These are phyloP conservation scores for Sclerotinia nivalis DNA, from an alignment of 2,329 filamentous ascomycete genomes.

Conservation along the genomic window DNA sequence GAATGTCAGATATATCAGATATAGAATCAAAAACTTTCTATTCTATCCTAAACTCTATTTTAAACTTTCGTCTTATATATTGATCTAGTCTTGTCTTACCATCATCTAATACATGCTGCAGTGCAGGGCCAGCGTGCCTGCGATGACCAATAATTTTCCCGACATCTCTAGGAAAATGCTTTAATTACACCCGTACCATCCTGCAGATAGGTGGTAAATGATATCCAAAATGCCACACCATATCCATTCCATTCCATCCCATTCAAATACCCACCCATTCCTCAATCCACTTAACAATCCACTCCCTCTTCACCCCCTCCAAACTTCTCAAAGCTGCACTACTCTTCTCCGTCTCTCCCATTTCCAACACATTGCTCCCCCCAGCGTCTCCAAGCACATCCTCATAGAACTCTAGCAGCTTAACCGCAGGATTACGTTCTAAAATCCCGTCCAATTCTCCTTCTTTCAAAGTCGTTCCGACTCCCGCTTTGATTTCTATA, in stretches of 20 bases:
- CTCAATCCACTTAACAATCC: background rate
- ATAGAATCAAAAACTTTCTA: too few relatives aligned
- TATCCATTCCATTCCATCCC: too few relatives aligned
- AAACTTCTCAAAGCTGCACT: background rate
- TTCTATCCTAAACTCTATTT: too few relatives aligned
- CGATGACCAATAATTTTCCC: background rate
- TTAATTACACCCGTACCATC: background rate
- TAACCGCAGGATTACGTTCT: background rate
- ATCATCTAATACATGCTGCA: too few relatives aligned
- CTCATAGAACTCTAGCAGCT: conserved; percentile 3
- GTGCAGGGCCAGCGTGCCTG: too few relatives aligned
- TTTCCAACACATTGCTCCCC: background rate
- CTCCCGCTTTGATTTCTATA: background rate
- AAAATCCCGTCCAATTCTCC: background rate
- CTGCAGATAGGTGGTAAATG: too few relatives aligned
- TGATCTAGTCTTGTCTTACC: too few relatives aligned
- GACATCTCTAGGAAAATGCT: background rate
- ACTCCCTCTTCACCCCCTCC: background rate
- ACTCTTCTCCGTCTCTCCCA: background rate
- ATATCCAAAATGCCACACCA: too few relatives aligned
- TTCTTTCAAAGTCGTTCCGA: background rate
- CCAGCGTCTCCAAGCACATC: background rate
- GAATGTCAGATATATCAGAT: too few relatives aligned
- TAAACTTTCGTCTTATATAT: too few relatives aligned
- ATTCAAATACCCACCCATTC: background rate